Percentiles rank a stretch among this genome's conserved stretches.
Conservation (phyloP, 805 yeast genomes). For the Yamadazyma insecticola region DNA sequence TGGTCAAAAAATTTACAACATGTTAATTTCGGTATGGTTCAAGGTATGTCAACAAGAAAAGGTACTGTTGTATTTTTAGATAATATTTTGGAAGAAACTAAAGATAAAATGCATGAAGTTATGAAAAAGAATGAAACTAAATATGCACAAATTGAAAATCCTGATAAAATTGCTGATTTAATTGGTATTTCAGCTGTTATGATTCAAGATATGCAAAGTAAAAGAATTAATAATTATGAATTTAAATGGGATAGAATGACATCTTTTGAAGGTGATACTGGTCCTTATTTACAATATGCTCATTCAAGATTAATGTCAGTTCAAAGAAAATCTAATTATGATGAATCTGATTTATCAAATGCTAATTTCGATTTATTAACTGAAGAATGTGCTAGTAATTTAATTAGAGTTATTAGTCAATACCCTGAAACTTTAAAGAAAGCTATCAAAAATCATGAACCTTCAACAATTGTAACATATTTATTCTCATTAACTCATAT, state of each 20-base stretch:
- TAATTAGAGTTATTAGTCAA: constrained; percentile 76
- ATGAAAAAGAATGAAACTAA: constrained; percentile 90
- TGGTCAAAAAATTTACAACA: constrained; percentile 84
- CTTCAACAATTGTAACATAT: constrained; percentile 91
- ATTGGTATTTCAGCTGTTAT: constrained; percentile 96
- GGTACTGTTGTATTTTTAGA: constrained; percentile 99
- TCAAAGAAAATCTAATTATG: constrained; percentile 68
- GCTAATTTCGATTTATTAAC: constrained; percentile 60
- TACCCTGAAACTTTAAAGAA: constrained; percentile 87
- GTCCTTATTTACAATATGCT: constrained; percentile 97
- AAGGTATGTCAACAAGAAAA: constrained; percentile 96
- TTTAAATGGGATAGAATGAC: constrained; percentile 98
- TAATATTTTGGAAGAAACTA: constrained; percentile 87
- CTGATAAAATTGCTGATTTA: constrained; percentile 91
- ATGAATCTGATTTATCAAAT: constrained; percentile 34
- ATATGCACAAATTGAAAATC: constrained; percentile 89
- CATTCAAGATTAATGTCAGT: constrained; percentile 95
- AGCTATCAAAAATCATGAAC: constrained; percentile 83
- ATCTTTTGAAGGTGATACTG: constrained; percentile 98
- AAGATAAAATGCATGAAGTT: constrained; percentile 91
- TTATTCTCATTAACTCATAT: constrained; percentile 88
- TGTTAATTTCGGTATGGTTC: constrained; percentile 95
- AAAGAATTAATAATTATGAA: constrained; percentile 92
- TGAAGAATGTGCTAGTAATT: constrained; percentile 65
- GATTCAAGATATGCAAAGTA: constrained; percentile 98